phyloP scores from a whole-genome alignment of 2,329 filamentous ascomycete genomes.

The Phyllosticta citribraziliensis region DNA sequence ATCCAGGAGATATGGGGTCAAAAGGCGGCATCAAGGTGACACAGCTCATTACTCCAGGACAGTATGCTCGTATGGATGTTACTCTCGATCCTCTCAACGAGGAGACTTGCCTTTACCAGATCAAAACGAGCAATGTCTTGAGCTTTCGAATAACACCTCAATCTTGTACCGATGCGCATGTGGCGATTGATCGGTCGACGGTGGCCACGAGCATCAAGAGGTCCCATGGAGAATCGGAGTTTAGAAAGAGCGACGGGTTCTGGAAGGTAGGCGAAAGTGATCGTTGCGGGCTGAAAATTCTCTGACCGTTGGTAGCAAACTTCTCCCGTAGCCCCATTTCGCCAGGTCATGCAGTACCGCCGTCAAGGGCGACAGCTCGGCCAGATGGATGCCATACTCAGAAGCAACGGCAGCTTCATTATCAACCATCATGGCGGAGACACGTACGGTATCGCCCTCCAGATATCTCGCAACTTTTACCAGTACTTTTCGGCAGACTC shows the following conservation, averaged over 20 bases:
- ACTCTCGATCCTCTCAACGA: conserved; percentile 2
- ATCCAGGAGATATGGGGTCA: conserved; percentile 43
- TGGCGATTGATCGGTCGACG: background rate
- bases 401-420: conserved; percentile 35
- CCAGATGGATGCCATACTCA: conserved; percentile 44
- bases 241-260: background rate
- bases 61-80: conserved; percentile 41
- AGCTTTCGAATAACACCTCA: conserved; percentile 20
- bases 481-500: conserved; percentile 50
- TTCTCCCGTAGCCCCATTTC: background rate
- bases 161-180: background rate
- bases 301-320: background rate
- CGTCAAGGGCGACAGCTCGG: conserved; percentile 42
- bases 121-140: conserved; percentile 25
- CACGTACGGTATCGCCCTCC: conserved; percentile 35
- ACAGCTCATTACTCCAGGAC: conserved; percentile 41
- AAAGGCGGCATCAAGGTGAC: conserved; percentile 43
- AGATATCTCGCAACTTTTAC: conserved; percentile 47
- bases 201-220: background rate
- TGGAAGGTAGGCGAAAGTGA: background rate
- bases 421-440: conserved; percentile 29
- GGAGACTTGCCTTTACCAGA: conserved; percentile 12
- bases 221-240: background rate
- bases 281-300: background rate
- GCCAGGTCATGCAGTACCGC: background rate